Conservation (phyloP, 345 rosid species). For the Turnera subulata region DNA sequence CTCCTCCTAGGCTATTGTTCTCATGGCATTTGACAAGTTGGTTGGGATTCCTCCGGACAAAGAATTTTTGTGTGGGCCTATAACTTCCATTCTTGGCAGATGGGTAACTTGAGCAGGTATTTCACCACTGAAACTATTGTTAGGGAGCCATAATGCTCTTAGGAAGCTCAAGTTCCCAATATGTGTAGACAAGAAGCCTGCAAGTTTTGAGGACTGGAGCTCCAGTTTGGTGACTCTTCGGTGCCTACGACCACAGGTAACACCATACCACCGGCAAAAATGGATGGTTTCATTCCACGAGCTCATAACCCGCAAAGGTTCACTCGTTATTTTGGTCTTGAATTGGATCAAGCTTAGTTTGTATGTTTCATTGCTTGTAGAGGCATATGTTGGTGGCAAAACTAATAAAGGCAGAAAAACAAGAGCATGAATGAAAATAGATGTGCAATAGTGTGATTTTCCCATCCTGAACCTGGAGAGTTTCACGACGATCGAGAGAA, state of each 20-base stretch:
- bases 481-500: no score
- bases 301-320: not conserved
- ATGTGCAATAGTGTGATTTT: no score
- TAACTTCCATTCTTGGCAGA: not conserved
- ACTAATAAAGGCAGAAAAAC: not conserved
- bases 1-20: not conserved
- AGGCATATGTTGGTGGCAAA: not conserved
- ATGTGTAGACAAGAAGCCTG: no score
- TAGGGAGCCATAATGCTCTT: not conserved
- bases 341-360: conserved; percentile 5
- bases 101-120: conserved; percentile 15
- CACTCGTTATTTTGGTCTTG: not conserved
- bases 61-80: not conserved
- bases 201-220: no score
- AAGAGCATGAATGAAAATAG: no score
- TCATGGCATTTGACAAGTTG: not conserved
- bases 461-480: no score
- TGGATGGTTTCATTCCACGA: conserved; percentile 4
- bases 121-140: conserved; percentile 6
- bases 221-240: no score
- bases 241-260: conserved; percentile 4
- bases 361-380: conserved; percentile 3
- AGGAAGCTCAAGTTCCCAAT: no score
- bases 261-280: conserved; percentile 8
- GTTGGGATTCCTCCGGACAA: no score